A percentile compares a stretch with the other conserved stretches of the same genome.
Evolutionary conservation across 768 basidiomycete species (phyloP).

Genomic region (Serendipita sp.): DNA sequence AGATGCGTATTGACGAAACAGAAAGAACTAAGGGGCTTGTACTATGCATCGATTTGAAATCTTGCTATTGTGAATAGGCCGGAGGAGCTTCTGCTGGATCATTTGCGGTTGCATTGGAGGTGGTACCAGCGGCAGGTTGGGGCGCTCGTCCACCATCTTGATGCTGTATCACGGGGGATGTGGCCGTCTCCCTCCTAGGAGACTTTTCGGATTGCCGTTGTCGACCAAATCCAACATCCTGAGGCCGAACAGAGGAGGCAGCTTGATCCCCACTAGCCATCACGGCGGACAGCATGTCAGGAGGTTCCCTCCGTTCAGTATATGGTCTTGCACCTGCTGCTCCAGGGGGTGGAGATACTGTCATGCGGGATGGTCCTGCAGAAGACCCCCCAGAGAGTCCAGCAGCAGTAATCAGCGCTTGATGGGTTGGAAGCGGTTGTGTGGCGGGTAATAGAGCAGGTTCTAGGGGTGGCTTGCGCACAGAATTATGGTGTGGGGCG

Average conservation of each 20-base stretch:
- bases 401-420: background rate
- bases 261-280: conserved; percentile 3
- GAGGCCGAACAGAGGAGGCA: background rate
- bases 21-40: no score
- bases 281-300: background rate
- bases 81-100: background rate
- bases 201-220: background rate
- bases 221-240: background rate
- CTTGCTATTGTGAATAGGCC: background rate
- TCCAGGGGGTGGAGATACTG: background rate
- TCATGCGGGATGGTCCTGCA: background rate
- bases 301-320: background rate
- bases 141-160: background rate
- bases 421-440: background rate
- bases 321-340: background rate
- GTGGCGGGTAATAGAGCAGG: background rate
- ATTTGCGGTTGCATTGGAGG: background rate
- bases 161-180: background rate
- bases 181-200: background rate
- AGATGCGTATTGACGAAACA: no score
- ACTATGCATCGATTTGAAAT: no score
- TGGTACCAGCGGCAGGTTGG: background rate
- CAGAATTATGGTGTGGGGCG: background rate
- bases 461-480: conserved; percentile 4
- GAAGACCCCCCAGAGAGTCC: background rate